phyloP scores from a whole-genome alignment of 257 asterid species.

The Prunella vulgaris region DNA sequence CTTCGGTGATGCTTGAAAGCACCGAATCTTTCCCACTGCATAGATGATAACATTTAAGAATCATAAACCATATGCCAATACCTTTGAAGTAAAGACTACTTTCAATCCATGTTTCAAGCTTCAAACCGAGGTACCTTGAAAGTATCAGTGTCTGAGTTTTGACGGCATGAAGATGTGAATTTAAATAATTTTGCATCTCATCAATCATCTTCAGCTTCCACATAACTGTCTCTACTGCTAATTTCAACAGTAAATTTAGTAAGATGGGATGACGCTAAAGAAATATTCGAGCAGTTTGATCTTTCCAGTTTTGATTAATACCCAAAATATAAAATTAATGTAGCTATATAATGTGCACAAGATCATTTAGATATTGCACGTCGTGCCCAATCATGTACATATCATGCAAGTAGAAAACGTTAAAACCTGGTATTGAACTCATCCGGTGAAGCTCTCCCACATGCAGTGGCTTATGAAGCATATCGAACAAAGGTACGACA shows the following conservation, averaged over 20 bases:
- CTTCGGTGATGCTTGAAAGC: constrained; percentile 33
- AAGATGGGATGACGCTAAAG: not conserved
- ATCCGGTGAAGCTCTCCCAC: constrained; percentile 26
- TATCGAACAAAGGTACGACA: constrained; percentile 24
- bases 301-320: not conserved
- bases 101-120: not conserved
- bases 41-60: not conserved
- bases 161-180: constrained; percentile 55
- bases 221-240: constrained; percentile 3
- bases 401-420: not conserved
- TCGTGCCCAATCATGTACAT: not conserved
- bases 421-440: constrained; percentile 38
- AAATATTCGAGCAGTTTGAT: not conserved
- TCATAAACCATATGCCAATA: not conserved
- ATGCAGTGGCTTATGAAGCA: constrained; percentile 31
- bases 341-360: not conserved
- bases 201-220: constrained; percentile 58
- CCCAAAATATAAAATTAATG: not conserved
- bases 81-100: not conserved
- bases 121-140: constrained; percentile 34
- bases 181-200: constrained; percentile 38
- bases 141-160: constrained; percentile 48
- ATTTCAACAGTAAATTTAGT: not conserved
- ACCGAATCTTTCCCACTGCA: constrained; percentile 48
- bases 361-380: no score